These are phyloP conservation scores for Pseudopithomyces chartarum DNA, from an alignment of 2,329 filamentous ascomycete genomes.

Conservation along the genomic window DNA sequence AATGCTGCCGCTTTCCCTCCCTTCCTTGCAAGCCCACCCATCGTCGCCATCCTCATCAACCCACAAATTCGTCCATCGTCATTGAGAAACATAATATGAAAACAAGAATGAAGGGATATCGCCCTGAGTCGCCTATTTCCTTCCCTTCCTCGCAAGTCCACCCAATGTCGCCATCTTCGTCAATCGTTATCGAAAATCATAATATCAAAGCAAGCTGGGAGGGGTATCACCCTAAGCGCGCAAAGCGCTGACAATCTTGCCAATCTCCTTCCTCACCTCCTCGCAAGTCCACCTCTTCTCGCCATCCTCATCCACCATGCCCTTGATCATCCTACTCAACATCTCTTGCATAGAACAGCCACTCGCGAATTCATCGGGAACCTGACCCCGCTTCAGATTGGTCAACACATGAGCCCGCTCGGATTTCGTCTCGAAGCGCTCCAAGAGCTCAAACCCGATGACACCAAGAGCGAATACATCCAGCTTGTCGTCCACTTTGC, in stretches of 20 bases:
- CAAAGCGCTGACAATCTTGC: slow-evolving; percentile 21
- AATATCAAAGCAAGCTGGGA: no score
- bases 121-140: slow-evolving; percentile 19
- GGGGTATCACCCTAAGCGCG: slow-evolving; percentile 9
- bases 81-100: no score
- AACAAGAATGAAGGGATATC: not conserved
- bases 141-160: slow-evolving; percentile 34
- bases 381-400: slow-evolving; percentile 36
- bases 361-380: slow-evolving; percentile 35
- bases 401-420: slow-evolving; percentile 46
- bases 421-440: slow-evolving; percentile 52
- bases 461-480: slow-evolving; percentile 68
- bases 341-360: slow-evolving; percentile 21
- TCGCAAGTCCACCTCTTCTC: slow-evolving; percentile 34
- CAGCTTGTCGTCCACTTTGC: slow-evolving; percentile 54
- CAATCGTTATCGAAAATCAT: slow-evolving; percentile 34
- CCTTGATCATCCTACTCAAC: slow-evolving; percentile 31
- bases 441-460: slow-evolving; percentile 66
- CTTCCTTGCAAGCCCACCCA: no score
- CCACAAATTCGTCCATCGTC: not conserved
- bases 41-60: no score
- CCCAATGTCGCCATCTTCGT: slow-evolving; percentile 32
- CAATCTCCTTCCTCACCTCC: slow-evolving; percentile 32
- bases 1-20: no score
- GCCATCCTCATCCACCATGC: slow-evolving; percentile 42